A percentile compares a stretch with the other conserved stretches of the same genome.
These are phyloP conservation scores for Colletotrichum caudatum DNA, from an alignment of 2,329 filamentous ascomycete species.

Conservation along the genomic window DNA sequence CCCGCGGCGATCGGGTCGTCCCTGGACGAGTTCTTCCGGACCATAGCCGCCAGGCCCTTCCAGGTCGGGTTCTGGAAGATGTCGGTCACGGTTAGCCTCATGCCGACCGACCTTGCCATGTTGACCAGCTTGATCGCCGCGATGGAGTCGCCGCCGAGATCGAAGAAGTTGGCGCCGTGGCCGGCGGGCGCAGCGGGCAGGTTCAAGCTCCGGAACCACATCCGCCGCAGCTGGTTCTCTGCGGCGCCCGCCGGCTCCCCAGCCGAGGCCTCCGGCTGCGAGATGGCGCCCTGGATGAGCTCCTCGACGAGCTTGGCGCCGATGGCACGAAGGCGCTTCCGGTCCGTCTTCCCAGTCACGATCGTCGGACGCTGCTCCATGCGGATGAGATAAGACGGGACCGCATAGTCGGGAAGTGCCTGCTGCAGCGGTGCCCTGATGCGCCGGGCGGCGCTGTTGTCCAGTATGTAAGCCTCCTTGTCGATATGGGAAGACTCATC, in stretches of 20 bases:
- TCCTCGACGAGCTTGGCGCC: constrained; percentile 12
- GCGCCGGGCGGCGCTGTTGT: not conserved
- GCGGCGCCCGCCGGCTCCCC: not conserved
- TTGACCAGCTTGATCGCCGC: constrained; percentile 44
- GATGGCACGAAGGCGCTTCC: constrained; percentile 24
- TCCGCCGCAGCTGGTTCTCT: constrained; percentile 6
- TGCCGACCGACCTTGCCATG: constrained; percentile 24
- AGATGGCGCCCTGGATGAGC: constrained; percentile 13
- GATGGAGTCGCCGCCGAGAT: constrained; percentile 45
- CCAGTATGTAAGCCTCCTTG: constrained; percentile 8
- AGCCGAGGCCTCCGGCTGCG: not conserved
- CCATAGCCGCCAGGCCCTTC: not conserved
- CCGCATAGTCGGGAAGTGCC: constrained; percentile 25
- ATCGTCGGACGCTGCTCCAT: constrained; percentile 22
- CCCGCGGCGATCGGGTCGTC: not conserved
- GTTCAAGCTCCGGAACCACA: constrained; percentile 23
- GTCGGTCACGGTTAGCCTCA: constrained; percentile 35
- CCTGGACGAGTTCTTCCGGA: not conserved
- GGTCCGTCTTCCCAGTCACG: constrained; percentile 29
- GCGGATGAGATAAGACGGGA: constrained; percentile 35
- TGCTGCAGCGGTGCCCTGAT: constrained; percentile 12
- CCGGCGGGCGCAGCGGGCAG: constrained; percentile 40
- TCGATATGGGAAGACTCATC: not conserved
- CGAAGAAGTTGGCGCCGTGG: constrained; percentile 45
- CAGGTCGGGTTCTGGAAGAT: constrained; percentile 29